Base-by-base conservation (phyloP, 352 stramenopile species). In the Detonula confervacea region DNA sequence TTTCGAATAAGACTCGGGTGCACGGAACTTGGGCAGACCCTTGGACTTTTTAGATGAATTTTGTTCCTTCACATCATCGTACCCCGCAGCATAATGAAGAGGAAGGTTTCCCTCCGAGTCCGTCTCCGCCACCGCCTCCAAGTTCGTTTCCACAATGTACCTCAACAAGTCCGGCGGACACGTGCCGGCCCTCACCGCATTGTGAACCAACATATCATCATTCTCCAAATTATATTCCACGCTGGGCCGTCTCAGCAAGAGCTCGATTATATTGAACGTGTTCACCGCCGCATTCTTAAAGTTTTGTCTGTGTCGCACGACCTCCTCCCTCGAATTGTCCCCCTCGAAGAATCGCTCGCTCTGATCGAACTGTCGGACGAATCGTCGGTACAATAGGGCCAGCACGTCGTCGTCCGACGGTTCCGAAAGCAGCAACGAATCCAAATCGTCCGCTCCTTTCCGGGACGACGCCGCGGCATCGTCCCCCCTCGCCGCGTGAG, bases 91-190 rank as follows among this genome's bases (percentile, higher is more conserved):
- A 81, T 90, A 90, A 78, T 93, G 88, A 49, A 93, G 51, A 42
- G 88, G 88, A 4, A 91, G 60, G 60, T 89, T 90, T 0, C 86
- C 86, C 6, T 64, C 25, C 0, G 65, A 49, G 79, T 93, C 86
- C 2, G 77, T 57, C 33, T 84, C 60, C 5, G 75, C 83, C 61
- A 93, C 85, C 57, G 87, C 80, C 60, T 91, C 81, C 20, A 88
- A 78, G 72, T 91, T 91, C 0, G 85, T 93, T 81, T 91, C 88
- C 6, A 93, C 81, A 72, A 93, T 91, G 29, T 91, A 91, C 12
- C 86, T 47, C 57, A 93, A 77, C 27, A 93, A 73, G 72, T 93
- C 88, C 1, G 86, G 88, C 27, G 88, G 86, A 66, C 68, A 79
- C 9, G 73, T 83, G 62, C 88, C 83, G 2, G 87, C 75, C 55